Conservation (phyloP, 306 rosid species). For the Cucurbita pepo region DNA sequence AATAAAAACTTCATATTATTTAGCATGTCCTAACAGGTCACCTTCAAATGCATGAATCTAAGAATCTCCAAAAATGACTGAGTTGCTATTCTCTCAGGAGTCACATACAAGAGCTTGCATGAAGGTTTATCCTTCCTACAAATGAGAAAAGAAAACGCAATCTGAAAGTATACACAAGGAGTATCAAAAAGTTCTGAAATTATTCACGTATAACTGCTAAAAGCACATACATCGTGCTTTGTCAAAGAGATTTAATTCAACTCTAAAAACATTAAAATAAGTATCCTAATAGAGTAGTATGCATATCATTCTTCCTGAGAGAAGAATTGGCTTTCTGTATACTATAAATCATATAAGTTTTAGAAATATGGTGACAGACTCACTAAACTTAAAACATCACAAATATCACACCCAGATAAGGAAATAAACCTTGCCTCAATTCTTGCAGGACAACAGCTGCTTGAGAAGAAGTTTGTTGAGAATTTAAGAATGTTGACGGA, state of each 20-base stretch:
- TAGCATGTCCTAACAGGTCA: constrained; percentile 16
- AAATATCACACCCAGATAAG: constrained; percentile 9
- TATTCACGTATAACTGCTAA: neutral
- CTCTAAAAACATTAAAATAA: neutral
- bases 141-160: constrained; percentile 9
- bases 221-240: neutral
- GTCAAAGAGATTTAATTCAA: neutral
- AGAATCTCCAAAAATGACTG: constrained; percentile 50
- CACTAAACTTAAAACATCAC: neutral
- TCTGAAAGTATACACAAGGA: neutral
- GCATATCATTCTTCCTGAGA: neutral
- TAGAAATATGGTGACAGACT: neutral
- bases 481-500: constrained; percentile 84
- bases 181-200: neutral
- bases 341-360: neutral
- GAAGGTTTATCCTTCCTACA: constrained; percentile 84
- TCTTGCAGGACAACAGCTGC: constrained; percentile 77
- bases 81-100: constrained; percentile 90
- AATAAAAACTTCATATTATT: constrained; percentile 1
- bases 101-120: constrained; percentile 91
- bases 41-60: constrained; percentile 65
- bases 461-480: constrained; percentile 79
- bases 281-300: neutral
- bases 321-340: neutral
- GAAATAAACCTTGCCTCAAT: constrained; percentile 54